Conservation (phyloP, 2,329 filamentous ascomycete species). For the Hymenoscyphus repandus region DNA sequence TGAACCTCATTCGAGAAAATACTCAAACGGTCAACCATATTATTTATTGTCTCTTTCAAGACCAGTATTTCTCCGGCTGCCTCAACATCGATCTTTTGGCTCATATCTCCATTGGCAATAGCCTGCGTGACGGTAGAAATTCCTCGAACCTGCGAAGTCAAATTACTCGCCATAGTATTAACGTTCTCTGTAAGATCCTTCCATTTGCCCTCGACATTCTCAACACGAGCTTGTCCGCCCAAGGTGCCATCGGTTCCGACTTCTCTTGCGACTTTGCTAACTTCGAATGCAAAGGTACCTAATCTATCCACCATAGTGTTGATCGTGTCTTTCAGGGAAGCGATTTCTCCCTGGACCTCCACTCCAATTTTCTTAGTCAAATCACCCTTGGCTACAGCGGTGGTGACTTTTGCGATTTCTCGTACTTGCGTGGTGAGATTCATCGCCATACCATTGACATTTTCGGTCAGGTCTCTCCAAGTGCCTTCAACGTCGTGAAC, state of each 20-base stretch:
- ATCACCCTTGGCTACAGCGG: slow-evolving; percentile 89
- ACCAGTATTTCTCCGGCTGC: slow-evolving; percentile 93
- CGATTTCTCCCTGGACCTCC: slow-evolving; percentile 88
- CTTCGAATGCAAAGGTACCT: slow-evolving; percentile 92
- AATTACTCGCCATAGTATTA: slow-evolving; percentile 68
- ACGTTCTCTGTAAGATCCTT: slow-evolving; percentile 92
- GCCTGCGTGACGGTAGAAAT: slow-evolving; percentile 93
- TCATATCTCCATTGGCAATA: slow-evolving; percentile 93
- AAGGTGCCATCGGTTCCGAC: slow-evolving; percentile 94
- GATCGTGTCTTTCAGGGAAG: slow-evolving; percentile 94
- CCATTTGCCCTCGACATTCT: slow-evolving; percentile 96
- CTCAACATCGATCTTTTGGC: slow-evolving; percentile 90
- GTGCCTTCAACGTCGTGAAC: slow-evolving; percentile 96
- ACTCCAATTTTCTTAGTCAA: slow-evolving; percentile 94
- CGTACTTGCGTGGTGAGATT: slow-evolving; percentile 96
- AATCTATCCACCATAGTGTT: slow-evolving; percentile 98
- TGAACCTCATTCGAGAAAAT: slow-evolving; percentile 97
- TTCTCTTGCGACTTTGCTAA: slow-evolving; percentile 91
- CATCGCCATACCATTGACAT: slow-evolving; percentile 98
- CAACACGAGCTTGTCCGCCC: slow-evolving; percentile 87
- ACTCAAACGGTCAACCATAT: slow-evolving; percentile 94
- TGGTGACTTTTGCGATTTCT: slow-evolving; percentile 95
- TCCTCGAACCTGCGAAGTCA: slow-evolving; percentile 72
- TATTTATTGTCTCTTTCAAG: slow-evolving; percentile 94
- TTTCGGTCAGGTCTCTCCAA: slow-evolving; percentile 92